Evolutionary conservation across 2,329 filamentous ascomycete species (phyloP).

Genomic region (Xylaria sp.): DNA sequence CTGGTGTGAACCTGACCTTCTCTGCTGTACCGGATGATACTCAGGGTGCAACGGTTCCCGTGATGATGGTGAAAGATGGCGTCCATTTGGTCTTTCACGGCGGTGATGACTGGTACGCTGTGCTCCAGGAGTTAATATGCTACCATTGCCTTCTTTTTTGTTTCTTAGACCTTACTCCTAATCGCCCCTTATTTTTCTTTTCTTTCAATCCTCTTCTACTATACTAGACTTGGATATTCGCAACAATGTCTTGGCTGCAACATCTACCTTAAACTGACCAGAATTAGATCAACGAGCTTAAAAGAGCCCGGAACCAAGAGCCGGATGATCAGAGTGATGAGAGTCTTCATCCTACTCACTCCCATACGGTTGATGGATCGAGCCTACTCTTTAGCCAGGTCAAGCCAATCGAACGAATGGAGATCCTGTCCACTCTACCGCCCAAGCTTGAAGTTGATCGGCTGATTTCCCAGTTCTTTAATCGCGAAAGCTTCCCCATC

Average conservation of each 20-base stretch:
- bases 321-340: conserved; percentile 18
- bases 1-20: too few relatives aligned
- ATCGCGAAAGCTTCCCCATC: conserved; percentile 31
- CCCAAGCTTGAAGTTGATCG: conserved; percentile 30
- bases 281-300: conserved; percentile 32
- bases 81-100: conserved; percentile 28
- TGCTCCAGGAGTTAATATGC: conserved; percentile 29
- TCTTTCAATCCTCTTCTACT: neutral
- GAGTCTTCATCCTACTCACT: conserved; percentile 33
- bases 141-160: conserved; percentile 1
- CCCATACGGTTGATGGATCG: conserved; percentile 29
- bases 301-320: conserved; percentile 25
- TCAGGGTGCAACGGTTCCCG: conserved; percentile 2
- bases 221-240: neutral
- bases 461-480: conserved; percentile 32
- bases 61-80: conserved; percentile 27
- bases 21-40: neutral
- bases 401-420: conserved; percentile 29
- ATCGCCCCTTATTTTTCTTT: neutral
- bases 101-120: conserved; percentile 29
- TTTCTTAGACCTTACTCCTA: neutral
- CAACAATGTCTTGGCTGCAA: too few relatives aligned
- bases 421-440: conserved; percentile 33
- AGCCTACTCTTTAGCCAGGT: conserved; percentile 31
- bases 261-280: too few relatives aligned